phyloP scores from a whole-genome alignment of 2,329 filamentous ascomycete species.

The Penicillium sp. region DNA sequence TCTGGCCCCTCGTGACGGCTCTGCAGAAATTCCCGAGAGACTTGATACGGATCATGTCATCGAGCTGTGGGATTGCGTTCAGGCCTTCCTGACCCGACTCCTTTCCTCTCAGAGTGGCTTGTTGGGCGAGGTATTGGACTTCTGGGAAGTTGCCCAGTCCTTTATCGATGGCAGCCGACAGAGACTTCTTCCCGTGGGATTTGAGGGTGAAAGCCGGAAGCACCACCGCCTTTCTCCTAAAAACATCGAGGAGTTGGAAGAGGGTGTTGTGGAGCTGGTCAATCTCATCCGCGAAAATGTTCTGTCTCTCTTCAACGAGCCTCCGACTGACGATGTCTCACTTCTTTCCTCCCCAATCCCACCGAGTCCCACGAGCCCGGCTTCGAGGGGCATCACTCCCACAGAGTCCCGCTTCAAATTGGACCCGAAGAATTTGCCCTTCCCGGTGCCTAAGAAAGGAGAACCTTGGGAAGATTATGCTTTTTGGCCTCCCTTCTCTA shows the following conservation, averaged over 20 bases:
- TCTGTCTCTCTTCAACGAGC: conserved; percentile 75
- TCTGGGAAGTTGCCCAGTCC: conserved; percentile 86
- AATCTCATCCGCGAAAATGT: conserved; percentile 75
- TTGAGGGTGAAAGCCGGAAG: conserved; percentile 71
- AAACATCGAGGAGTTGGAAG: conserved; percentile 66
- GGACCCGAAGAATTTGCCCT: conserved; percentile 70
- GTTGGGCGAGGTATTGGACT: conserved; percentile 83
- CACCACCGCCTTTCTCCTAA: conserved; percentile 76
- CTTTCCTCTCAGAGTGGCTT: conserved; percentile 71
- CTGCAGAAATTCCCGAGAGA: conserved; percentile 57
- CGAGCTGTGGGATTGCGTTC: conserved; percentile 88
- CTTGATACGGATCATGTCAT: conserved; percentile 77
- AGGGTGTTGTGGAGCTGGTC: conserved; percentile 76
- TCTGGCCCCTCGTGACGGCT: conserved; percentile 63
- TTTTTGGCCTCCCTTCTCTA: conserved; percentile 93
- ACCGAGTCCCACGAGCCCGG: conserved; percentile 62
- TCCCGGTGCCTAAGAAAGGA: conserved; percentile 70
- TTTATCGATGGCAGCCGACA: conserved; percentile 87
- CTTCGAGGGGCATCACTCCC: conserved; percentile 50
- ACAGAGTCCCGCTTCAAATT: conserved; percentile 72
- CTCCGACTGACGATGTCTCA: conserved; percentile 86
- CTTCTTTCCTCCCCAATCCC: conserved; percentile 74
- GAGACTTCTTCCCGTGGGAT: conserved; percentile 69
- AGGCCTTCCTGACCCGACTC: conserved; percentile 67
- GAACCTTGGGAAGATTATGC: conserved; percentile 90